These are phyloP conservation scores for Nitzschia palea DNA, from an alignment of 108 stramenopile genomes.

Conservation along the genomic window DNA sequence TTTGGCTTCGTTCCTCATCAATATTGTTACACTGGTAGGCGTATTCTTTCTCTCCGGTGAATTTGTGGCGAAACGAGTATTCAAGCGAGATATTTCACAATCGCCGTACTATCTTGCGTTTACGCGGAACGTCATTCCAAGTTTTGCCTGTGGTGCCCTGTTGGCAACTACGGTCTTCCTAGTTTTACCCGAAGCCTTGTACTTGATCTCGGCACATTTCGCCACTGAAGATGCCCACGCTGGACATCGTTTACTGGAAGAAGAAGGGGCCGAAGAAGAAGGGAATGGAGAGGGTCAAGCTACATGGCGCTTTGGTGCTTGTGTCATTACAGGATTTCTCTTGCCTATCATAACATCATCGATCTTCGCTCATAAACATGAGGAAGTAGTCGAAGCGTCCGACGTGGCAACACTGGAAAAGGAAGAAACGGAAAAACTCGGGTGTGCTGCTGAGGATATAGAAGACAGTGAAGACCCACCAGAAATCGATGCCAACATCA, in stretches of 20 bases:
- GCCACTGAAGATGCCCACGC: slow-evolving; percentile 17
- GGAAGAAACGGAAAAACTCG: not conserved
- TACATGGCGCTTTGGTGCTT: slow-evolving; percentile 65
- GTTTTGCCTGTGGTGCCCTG: slow-evolving; percentile 66
- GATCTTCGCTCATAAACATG: slow-evolving; percentile 45
- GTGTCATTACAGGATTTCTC: slow-evolving; percentile 70
- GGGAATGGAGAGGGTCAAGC: slow-evolving; percentile 41
- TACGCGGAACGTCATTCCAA: slow-evolving; percentile 23
- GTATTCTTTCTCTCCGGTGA: slow-evolving; percentile 38
- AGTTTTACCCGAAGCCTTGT: slow-evolving; percentile 56
- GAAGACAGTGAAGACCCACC: not conserved
- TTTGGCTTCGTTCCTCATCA: slow-evolving; percentile 45
- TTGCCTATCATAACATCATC: slow-evolving; percentile 54
- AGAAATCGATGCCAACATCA: not conserved
- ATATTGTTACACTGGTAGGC: slow-evolving; percentile 52
- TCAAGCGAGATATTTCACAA: not conserved
- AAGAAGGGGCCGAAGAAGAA: slow-evolving; percentile 38
- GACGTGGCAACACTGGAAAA: not conserved
- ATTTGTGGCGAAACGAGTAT: slow-evolving; percentile 15
- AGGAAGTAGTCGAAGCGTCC: slow-evolving; percentile 8
- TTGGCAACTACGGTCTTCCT: slow-evolving; percentile 69
- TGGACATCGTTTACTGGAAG: slow-evolving; percentile 32
- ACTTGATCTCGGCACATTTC: slow-evolving; percentile 25
- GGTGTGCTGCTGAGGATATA: not conserved
- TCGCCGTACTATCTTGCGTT: not conserved